Conservation (phyloP, 2,329 filamentous ascomycete genomes). For the Teratosphaeriaceae sp. region DNA sequence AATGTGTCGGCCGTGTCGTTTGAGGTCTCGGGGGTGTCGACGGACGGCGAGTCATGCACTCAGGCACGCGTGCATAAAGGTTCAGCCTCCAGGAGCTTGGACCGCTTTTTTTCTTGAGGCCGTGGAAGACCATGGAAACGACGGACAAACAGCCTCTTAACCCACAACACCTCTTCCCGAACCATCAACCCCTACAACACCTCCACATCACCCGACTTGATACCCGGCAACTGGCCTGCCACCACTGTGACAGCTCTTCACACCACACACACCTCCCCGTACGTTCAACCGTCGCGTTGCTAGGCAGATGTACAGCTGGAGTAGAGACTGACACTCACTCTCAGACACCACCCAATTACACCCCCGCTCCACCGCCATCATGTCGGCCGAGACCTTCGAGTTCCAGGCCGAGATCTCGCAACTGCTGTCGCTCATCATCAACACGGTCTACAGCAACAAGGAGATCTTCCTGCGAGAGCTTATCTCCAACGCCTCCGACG, state of each 20-base stretch:
- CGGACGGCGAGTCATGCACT: too few relatives aligned
- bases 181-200: not conserved
- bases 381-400: conserved; percentile 94
- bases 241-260: not conserved
- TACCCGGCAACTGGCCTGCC: conserved; percentile 6
- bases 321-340: not conserved
- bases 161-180: too few relatives aligned
- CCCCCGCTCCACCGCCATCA: conserved; percentile 43
- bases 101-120: too few relatives aligned
- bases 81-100: too few relatives aligned
- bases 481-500: conserved; percentile 98
- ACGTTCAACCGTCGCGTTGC: conserved; percentile 7
- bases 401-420: conserved; percentile 99
- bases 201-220: conserved; percentile 13
- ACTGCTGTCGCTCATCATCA: conserved; percentile 99
- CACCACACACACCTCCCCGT: not conserved
- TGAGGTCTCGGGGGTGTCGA: not conserved
- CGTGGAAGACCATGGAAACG: too few relatives aligned
- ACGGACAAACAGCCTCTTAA: too few relatives aligned
- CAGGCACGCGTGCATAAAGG: too few relatives aligned
- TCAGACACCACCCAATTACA: not conserved
- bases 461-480: conserved; percentile 99
- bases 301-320: conserved; percentile 3
- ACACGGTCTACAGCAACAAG: conserved; percentile 99
- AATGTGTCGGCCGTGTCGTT: not conserved